Evolutionary conservation across 1,284 basidiomycete genomes (phyloP), one percentile per base, ranked within the genome.

Genomic region (Irpex lacteus): DNA sequence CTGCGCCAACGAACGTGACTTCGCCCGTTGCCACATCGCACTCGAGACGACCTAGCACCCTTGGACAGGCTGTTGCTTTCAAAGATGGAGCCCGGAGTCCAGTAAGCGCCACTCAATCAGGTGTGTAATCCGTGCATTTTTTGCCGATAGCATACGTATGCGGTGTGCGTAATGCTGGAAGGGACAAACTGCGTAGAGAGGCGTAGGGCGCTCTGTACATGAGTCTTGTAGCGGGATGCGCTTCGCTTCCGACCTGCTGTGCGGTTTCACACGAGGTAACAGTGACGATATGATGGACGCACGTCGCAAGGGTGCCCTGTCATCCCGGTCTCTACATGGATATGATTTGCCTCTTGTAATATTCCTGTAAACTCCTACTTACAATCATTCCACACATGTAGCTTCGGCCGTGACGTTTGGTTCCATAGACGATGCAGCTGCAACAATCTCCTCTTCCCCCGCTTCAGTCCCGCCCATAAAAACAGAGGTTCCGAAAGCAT

Each of bases 321-420:
- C 37, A 32, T 40, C 40, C 7, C 21, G 19, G 37, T 19, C 36
- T 8, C 26, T 40, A 15, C 44, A 37, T 8, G 9, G 11, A 13
- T 7, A 36, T 9, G 11, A 34, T 56, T 56, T 8, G 34, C 34
- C 36, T 60, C 19, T 36, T 63, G 56, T 50, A 38, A 57, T 60
- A 60, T 68, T 62, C 61, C 52, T 61, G 34, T 18, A 13, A 19
- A 44, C 49, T 60, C 19, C 21, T 11, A 32, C 58, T 61, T 32
- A 54, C 64, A 63, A 50, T 57, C 59, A 60, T 57, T 37, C 18
- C 8, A 21, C 44, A 55, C 21, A 37, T 11, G 37, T 47, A 91
- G 88, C 83, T 70, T 85, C 86, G 64, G 77, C 83, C 65, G 87
- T 90, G 69, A 92, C 85, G 67, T 95, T 95, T 79, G 94, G 94